These are phyloP conservation scores for Chaetomium cochliodes DNA, from an alignment of 495 filamentous ascomycete species.

Conservation along the genomic window DNA sequence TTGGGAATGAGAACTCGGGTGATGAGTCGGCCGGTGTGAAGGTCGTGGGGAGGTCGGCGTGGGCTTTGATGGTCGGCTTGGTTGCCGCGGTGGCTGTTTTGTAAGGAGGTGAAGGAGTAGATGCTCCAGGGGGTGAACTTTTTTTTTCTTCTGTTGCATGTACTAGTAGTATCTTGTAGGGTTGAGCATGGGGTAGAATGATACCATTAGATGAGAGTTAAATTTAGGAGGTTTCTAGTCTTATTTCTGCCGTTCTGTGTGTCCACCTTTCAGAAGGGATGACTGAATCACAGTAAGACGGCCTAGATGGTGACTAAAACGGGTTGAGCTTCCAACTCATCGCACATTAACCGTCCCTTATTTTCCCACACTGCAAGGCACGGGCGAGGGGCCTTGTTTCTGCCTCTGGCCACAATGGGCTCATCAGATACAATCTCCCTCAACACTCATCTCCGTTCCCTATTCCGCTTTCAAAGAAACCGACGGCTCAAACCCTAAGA, in stretches of 20 bases:
- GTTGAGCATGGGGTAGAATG: neutral
- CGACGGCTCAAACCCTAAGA: neutral
- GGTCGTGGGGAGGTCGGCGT: constrained; percentile 2
- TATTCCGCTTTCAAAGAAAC: neutral
- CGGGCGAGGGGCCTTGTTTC: neutral
- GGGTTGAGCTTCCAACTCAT: neutral
- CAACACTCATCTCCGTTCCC: neutral
- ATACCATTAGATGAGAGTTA: neutral
- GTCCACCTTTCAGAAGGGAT: neutral
- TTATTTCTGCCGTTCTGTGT: neutral
- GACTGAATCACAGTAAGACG: neutral
- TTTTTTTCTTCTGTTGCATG: constrained; percentile 2
- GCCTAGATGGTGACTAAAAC: neutral
- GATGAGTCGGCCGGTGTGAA: constrained; percentile 4
- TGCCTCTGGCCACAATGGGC: neutral
- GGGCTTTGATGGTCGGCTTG: constrained; percentile 18
- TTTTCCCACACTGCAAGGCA: neutral
- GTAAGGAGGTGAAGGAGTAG: neutral
- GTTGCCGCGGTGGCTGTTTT: constrained; percentile 10
- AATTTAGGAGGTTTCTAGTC: neutral
- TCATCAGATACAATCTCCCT: neutral
- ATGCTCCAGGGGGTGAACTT: neutral
- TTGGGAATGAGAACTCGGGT: constrained; percentile 24
- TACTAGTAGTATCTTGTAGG: neutral
- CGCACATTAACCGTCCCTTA: neutral